Evolutionary conservation across 2,329 filamentous ascomycete species (phyloP), one percentile per base, ranked within the genome.

Genomic region (Alternaria novae-zelandiae): DNA sequence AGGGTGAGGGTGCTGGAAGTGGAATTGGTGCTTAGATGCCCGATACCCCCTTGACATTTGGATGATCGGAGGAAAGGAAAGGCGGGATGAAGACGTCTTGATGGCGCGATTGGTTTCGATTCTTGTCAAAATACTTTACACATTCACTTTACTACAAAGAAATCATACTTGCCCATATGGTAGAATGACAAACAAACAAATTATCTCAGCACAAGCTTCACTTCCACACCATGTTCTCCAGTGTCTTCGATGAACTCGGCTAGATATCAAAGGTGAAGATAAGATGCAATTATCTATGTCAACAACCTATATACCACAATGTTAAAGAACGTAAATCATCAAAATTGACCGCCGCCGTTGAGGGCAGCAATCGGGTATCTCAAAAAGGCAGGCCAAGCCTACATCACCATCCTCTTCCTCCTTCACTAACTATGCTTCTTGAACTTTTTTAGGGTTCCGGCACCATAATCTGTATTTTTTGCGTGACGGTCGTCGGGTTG

Each of bases 401-500:
- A 17, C 30, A 26, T 41, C 36, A 41, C 36, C 32, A 41, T 17
- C n/a, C 8, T n/a, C 36, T 5, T 41, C 9, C 36, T 36, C 15
- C 32, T 5, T 4, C 32, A 9, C 15, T n/a, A 36, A 41, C 44
- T 53, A 64, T 56, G 57, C 45, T 41, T 41, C 26, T 62, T 20
- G 30, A 63, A 57, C 49, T 54, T 63, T 62, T 66, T 50, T 17
- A 41, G 50, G 60, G 32, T 61, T 56, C 54, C 56, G 30, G 41
- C 51, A 41, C 51, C 36, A 54, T 68, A 63, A 17, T 41, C 8
- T 41, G 2, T 0, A 32, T 7, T 15, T 67, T 59, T 66, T 65
- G 74, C 70, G 65, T 76, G 66, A 74, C 54, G 72, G 77, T 73
- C 77, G 78, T 79, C 75, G 74, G 76, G 78, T 79, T 79, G 78